Conservation (phyloP, 768 basidiomycete species). For the Boletus pseudopeckii region DNA sequence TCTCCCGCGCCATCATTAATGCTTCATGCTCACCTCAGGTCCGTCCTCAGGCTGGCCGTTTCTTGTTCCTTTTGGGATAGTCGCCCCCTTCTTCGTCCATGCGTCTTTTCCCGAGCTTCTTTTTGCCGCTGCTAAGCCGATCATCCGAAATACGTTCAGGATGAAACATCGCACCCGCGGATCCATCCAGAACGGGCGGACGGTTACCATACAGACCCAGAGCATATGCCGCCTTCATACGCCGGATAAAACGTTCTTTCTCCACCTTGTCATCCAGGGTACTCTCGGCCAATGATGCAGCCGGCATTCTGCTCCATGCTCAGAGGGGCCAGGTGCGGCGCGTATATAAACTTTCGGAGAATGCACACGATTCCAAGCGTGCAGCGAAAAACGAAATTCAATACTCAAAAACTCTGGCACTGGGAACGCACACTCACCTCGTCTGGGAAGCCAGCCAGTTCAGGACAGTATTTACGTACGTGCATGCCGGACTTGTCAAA, state of each 20-base stretch:
- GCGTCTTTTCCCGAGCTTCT: conserved; percentile 19
- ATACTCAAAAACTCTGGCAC: conserved; percentile 14
- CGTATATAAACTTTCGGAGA: not conserved
- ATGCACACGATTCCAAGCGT: not conserved
- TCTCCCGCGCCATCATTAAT: conserved; percentile 14
- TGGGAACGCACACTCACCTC: conserved; percentile 21
- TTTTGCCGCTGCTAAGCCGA: conserved; percentile 25
- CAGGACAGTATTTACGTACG: conserved; percentile 26
- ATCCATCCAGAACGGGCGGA: conserved; percentile 17
- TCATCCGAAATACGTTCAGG: conserved; percentile 8
- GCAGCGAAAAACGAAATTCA: conserved; percentile 14
- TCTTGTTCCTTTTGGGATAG: conserved; percentile 12
- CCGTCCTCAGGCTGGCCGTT: conserved; percentile 2
- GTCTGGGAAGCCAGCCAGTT: conserved; percentile 19
- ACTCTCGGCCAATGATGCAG: conserved; percentile 6
- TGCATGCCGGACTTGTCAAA: conserved; percentile 14
- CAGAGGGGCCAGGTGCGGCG: not conserved
- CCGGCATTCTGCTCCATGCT: conserved; percentile 2
- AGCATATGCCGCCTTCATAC: conserved; percentile 8
- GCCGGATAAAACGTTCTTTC: conserved; percentile 11
- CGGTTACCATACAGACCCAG: conserved; percentile 18
- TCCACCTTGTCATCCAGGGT: conserved; percentile 11
- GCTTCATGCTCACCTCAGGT: not conserved
- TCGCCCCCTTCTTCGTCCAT: conserved; percentile 12
- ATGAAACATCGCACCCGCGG: conserved; percentile 27